Conservation (phyloP, 345 rosid genomes). For the Eucalyptus erythrocorys region DNA sequence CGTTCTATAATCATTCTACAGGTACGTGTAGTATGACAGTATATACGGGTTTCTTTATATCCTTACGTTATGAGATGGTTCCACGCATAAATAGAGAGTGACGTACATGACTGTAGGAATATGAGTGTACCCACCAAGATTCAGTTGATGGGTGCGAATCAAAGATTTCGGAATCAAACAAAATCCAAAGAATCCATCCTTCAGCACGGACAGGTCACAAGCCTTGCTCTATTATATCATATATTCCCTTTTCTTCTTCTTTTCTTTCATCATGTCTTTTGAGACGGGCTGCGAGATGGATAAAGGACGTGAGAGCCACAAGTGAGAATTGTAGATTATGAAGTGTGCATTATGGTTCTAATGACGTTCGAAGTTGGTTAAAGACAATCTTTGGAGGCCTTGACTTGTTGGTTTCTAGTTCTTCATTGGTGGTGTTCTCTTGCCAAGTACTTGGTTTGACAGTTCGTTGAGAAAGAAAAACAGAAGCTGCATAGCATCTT, state of each 20-base stretch:
- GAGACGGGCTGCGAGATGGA: neutral
- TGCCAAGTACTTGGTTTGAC: neutral
- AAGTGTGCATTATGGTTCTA: neutral
- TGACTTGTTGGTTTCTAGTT: neutral
- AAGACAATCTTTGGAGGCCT: neutral
- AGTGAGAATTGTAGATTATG: neutral
- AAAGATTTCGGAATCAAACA: neutral
- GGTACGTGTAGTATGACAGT: neutral
- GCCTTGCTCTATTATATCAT: neutral
- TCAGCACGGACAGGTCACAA: neutral
- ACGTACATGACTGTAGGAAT: neutral
- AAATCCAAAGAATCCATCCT: neutral
- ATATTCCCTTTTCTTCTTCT: neutral
- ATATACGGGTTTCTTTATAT: neutral
- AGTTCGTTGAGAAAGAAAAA: neutral
- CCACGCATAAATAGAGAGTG: neutral
- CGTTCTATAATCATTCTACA: neutral
- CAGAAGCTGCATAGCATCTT: neutral
- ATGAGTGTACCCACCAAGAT: neutral
- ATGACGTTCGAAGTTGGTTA: neutral
- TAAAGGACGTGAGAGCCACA: neutral
- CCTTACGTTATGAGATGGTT: neutral
- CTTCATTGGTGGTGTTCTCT: neutral
- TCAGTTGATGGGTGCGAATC: neutral
- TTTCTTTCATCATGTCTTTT: neutral